phyloP scores from a whole-genome alignment of 257 asterid genomes.

The Solanum appendiculatum region DNA sequence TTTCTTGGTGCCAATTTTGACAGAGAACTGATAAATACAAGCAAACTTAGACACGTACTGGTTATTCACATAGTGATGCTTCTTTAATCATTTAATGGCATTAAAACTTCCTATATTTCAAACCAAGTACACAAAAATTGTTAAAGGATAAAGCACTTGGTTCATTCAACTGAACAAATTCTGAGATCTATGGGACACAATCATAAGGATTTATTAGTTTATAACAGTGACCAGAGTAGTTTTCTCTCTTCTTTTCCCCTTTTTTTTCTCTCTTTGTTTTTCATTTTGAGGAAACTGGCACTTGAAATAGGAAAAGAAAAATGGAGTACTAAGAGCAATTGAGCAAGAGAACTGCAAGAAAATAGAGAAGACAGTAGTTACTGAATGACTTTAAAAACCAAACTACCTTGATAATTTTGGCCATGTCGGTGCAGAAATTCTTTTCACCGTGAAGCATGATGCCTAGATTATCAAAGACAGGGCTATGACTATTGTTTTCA shows the following conservation, averaged over 20 bases:
- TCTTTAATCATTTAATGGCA: neutral
- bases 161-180: neutral
- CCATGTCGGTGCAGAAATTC: slow-evolving; percentile 38
- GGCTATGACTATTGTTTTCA: slow-evolving; percentile 16
- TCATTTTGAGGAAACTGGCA: neutral
- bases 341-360: neutral
- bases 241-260: neutral
- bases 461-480: slow-evolving; percentile 50
- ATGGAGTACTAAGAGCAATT: neutral
- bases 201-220: neutral
- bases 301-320: neutral
- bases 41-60: neutral
- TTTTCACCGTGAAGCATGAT: slow-evolving; percentile 67
- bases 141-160: neutral
- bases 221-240: neutral
- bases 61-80: neutral
- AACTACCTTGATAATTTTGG: slow-evolving; percentile 54
- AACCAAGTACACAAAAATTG: neutral
- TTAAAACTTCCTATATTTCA: neutral
- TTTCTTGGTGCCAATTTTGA: neutral
- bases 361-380: neutral
- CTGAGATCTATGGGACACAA: neutral
- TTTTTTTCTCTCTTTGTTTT: neutral
- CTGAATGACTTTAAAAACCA: neutral
- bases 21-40: neutral